These are phyloP conservation scores for Penicillium desertorum DNA, from an alignment of 495 filamentous ascomycete genomes.

Conservation along the genomic window DNA sequence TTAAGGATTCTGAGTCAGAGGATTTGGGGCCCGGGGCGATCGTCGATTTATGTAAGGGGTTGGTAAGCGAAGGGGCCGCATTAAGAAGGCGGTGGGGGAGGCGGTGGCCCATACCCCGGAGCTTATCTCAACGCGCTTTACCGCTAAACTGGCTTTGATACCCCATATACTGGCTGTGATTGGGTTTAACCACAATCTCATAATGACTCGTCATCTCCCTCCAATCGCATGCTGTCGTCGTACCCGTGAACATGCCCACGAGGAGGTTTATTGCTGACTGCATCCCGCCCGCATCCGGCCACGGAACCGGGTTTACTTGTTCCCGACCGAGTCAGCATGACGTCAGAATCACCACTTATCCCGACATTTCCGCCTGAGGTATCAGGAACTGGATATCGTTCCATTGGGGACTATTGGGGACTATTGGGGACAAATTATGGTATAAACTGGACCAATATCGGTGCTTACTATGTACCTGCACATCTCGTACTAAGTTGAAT, in stretches of 20 bases:
- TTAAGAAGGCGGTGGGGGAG: slow-evolving; percentile 13
- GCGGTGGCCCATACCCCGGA: neutral
- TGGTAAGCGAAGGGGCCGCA: slow-evolving; percentile 12
- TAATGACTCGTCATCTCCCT: neutral
- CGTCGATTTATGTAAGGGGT: slow-evolving; percentile 9
- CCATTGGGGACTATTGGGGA: too few species aligned
- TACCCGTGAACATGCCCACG: neutral
- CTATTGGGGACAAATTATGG: neutral
- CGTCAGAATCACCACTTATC: neutral
- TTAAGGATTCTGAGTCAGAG: slow-evolving; percentile 23
- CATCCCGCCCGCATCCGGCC: neutral
- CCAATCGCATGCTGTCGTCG: neutral
- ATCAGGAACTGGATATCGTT: neutral
- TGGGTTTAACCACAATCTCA: neutral
- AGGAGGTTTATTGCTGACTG: neutral
- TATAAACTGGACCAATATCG: neutral
- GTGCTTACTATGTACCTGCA: neutral
- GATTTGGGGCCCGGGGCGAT: slow-evolving; percentile 1
- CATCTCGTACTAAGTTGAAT: neutral
- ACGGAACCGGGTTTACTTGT: neutral
- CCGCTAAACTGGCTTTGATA: neutral
- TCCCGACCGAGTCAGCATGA: neutral
- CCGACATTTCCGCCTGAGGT: slow-evolving; percentile 3
- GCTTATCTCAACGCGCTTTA: neutral
- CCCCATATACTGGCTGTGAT: neutral